Conservation (phyloP, 495 filamentous ascomycete genomes). For the Penicillium silybi region DNA sequence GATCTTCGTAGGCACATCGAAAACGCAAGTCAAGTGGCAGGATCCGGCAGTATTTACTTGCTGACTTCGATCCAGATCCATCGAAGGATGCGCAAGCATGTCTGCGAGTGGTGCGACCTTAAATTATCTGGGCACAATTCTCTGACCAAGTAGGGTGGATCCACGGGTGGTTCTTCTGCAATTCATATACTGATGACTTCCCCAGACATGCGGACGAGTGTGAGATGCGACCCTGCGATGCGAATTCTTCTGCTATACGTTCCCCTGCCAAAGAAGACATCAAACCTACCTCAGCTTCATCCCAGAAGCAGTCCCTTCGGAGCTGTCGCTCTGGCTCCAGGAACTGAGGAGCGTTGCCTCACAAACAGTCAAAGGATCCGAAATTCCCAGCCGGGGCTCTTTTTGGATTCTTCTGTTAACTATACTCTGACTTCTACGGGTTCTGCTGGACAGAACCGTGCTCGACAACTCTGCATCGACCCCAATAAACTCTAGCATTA, state of each 20-base stretch:
- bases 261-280: background rate
- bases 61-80: conserved; percentile 11
- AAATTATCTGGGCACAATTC: conserved; percentile 9
- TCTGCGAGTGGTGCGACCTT: conserved; percentile 11
- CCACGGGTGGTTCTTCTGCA: background rate
- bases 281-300: background rate
- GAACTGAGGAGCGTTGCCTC: background rate
- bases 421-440: background rate
- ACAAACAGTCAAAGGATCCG: background rate
- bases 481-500: background rate
- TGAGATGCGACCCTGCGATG: background rate
- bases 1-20: conserved; percentile 79
- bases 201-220: conserved; percentile 10
- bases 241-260: background rate
- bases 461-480: background rate
- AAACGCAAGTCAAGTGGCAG: conserved; percentile 53
- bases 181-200: conserved; percentile 2
- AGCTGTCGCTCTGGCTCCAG: background rate
- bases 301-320: background rate
- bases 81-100: conserved; percentile 8
- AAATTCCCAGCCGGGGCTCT: background rate
- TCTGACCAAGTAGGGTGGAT: conserved; percentile 7
- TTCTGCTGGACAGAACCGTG: conserved; percentile 1
- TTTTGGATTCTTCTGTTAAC: background rate
- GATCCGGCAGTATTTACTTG: background rate